phyloP scores from a whole-genome alignment of 73 alveolate genomes.

The Symbiodinium natans region DNA sequence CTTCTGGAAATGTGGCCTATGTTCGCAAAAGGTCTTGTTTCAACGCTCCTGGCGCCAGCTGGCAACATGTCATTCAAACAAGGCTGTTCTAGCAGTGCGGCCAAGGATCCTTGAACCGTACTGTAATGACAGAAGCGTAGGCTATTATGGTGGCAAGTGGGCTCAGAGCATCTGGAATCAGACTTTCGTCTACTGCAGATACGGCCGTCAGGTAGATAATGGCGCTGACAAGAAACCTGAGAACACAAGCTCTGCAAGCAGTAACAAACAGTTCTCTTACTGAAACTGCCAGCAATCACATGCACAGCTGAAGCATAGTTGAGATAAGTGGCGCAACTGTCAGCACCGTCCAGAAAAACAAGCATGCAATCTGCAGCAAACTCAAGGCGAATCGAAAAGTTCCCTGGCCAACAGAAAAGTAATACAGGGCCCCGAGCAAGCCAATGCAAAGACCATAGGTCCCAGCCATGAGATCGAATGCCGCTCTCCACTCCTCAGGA shows the following conservation, averaged over 20 bases:
- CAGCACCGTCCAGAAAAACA: background rate
- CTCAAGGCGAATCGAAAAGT: background rate
- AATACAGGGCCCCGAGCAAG: constrained; percentile 29
- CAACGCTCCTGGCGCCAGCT: too few species aligned
- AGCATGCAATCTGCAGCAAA: background rate
- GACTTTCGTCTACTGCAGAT: constrained; percentile 7
- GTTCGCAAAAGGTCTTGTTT: too few species aligned
- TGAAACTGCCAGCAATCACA: background rate
- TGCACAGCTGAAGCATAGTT: background rate
- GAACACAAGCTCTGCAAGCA: background rate
- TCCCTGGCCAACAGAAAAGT: background rate
- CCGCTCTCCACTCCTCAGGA: constrained; percentile 13
- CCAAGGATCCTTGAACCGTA: background rate
- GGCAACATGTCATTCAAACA: too few species aligned
- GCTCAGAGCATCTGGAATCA: constrained; percentile 16
- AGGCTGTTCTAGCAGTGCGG: too few species aligned
- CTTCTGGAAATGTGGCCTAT: too few species aligned
- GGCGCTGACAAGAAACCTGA: constrained; percentile 20
- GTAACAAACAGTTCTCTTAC: background rate
- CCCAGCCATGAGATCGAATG: background rate
- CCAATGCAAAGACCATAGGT: background rate
- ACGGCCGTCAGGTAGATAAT: constrained; percentile 43
- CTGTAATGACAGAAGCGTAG: background rate
- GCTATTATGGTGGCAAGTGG: constrained; percentile 45
- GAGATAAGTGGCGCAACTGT: background rate